These are phyloP conservation scores for Beauveria sp. DNA, from an alignment of 2,329 filamentous ascomycete species.

Conservation along the genomic window DNA sequence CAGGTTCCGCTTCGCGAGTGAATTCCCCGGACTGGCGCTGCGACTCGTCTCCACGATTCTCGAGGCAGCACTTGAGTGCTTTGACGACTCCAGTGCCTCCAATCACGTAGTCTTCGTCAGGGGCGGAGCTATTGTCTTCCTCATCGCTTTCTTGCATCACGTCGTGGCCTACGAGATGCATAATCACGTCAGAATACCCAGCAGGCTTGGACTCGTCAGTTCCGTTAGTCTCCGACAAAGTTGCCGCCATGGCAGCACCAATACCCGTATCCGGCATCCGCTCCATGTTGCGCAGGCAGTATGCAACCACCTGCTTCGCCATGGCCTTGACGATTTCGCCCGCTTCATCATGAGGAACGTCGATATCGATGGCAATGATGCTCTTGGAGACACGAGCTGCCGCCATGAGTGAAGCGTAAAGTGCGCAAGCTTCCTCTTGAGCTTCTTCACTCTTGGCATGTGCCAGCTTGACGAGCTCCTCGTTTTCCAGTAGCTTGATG, in stretches of 20 bases:
- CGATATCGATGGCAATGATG: conserved; percentile 84
- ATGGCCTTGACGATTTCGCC: conserved; percentile 87
- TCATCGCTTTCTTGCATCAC: conserved; percentile 41
- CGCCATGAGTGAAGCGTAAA: conserved; percentile 86
- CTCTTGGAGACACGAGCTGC: conserved; percentile 77
- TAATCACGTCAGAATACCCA: conserved; percentile 68
- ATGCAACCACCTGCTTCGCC: conserved; percentile 89
- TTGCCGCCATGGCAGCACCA: conserved; percentile 36
- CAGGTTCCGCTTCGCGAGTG: conserved; percentile 43
- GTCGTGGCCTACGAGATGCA: conserved; percentile 75
- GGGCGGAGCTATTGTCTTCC: conserved; percentile 60
- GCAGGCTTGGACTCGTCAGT: conserved; percentile 24
- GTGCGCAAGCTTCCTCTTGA: conserved; percentile 87
- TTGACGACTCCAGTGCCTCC: conserved; percentile 93
- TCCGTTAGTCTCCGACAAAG: conserved; percentile 29
- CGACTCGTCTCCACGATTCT: conserved; percentile 64
- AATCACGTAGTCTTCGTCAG: conserved; percentile 92
- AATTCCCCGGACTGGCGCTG: conserved; percentile 45
- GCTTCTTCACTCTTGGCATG: conserved; percentile 67
- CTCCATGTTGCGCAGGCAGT: conserved; percentile 88
- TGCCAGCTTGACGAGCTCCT: conserved; percentile 61
- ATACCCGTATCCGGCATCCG: conserved; percentile 61
- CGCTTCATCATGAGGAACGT: conserved; percentile 73
- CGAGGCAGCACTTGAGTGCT: conserved; percentile 81
- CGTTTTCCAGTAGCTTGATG: conserved; percentile 79